Conservation (phyloP, 2,329 filamentous ascomycete species). For the Fusarium mexicanum region DNA sequence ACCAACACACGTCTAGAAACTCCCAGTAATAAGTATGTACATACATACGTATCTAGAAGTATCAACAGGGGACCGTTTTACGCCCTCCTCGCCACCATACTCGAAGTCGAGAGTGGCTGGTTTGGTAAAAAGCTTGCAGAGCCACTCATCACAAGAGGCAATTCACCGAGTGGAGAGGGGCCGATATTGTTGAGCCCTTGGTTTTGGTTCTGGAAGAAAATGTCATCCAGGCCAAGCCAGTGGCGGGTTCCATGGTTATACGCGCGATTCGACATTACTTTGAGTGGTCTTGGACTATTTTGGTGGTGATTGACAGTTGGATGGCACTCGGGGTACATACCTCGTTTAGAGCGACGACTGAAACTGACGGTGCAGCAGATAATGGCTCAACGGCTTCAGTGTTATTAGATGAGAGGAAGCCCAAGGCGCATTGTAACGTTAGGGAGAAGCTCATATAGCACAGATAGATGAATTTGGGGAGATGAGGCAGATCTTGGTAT, state of each 20-base stretch:
- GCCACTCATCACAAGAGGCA: neutral
- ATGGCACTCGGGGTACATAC: neutral
- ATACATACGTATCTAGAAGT: neutral
- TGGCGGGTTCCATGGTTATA: neutral
- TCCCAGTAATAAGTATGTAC: neutral
- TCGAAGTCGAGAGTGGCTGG: neutral
- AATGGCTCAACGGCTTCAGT: neutral
- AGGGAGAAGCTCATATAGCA: neutral
- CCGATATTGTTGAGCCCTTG: neutral
- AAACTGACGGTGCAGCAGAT: conserved; percentile 1
- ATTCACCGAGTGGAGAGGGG: neutral
- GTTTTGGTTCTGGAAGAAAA: neutral
- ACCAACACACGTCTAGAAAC: neutral
- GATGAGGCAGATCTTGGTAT: neutral
- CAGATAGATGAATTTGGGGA: no score
- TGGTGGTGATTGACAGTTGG: neutral
- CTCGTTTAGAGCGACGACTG: neutral
- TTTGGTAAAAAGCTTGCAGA: neutral
- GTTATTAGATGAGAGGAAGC: neutral
- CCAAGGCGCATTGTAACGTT: neutral
- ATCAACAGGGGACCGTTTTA: neutral
- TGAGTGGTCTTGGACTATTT: conserved; percentile 1
- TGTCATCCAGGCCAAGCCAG: conserved; percentile 2
- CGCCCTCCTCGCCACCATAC: conserved; percentile 15
- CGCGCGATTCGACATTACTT: neutral